phyloP scores from a whole-genome alignment of 768 basidiomycete species.

The Heimioporus sp. region DNA sequence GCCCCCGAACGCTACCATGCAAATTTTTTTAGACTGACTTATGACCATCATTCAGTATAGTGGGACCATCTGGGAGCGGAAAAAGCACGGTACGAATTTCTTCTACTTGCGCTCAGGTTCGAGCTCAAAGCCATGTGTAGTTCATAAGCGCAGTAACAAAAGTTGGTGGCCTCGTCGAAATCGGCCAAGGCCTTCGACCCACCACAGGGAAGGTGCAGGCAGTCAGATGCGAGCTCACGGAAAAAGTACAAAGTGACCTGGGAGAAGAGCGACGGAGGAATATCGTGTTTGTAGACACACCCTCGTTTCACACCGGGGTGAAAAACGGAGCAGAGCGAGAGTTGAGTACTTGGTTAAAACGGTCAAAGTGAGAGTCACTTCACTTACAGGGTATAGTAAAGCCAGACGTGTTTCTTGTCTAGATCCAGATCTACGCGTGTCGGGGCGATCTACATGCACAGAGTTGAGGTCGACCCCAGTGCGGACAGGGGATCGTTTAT shows the following conservation, averaged over 20 bases:
- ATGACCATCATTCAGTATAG: slow-evolving; percentile 3
- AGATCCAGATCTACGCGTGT: slow-evolving; percentile 7
- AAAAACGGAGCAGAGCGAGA: not conserved
- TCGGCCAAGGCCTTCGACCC: not conserved
- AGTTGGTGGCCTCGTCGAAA: not conserved
- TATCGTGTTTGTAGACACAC: slow-evolving; percentile 21
- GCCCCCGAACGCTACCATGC: not conserved
- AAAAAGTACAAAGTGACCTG: not conserved
- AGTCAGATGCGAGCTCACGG: slow-evolving; percentile 8
- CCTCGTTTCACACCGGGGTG: slow-evolving; percentile 10
- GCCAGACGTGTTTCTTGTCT: not conserved
- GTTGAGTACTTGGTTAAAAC: slow-evolving; percentile 5
- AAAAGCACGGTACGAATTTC: slow-evolving; percentile 15
- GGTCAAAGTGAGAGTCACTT: not conserved
- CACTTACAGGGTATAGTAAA: not conserved
- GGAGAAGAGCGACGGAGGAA: not conserved
- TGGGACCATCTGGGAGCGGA: slow-evolving; percentile 19
- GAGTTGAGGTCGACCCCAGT: not conserved
- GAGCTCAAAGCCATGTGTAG: not conserved
- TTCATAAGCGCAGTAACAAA: slow-evolving; percentile 8
- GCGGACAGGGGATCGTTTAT: not conserved
- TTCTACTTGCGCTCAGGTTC: not conserved
- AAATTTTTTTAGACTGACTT: not conserved
- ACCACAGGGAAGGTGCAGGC: slow-evolving; percentile 3
- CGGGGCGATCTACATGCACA: slow-evolving; percentile 17